These are phyloP conservation scores for Kurtzmaniella natalensis DNA, from an alignment of 1,139 yeast species.

Conservation along the genomic window DNA sequence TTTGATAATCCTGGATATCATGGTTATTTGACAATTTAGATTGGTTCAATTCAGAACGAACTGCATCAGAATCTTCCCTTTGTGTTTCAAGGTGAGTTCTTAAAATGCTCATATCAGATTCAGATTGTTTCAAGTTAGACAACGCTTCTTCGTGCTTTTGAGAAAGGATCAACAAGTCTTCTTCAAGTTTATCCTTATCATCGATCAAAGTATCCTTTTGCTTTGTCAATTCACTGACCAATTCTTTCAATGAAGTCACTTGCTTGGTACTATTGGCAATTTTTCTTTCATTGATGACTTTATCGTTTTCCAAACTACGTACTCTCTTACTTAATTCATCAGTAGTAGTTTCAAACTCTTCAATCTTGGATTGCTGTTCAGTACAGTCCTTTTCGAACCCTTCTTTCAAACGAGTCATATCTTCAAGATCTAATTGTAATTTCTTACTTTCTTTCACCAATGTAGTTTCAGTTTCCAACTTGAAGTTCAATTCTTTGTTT, in stretches of 20 bases:
- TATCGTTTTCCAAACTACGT: conserved; percentile 43
- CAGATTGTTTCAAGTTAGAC: conserved; percentile 27
- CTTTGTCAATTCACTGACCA: conserved; percentile 44
- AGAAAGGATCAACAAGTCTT: conserved; percentile 38
- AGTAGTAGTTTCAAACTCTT: conserved; percentile 40
- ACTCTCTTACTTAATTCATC: conserved; percentile 45
- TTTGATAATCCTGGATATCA: conserved; percentile 35
- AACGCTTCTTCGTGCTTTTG: conserved; percentile 42
- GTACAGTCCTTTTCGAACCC: conserved; percentile 51
- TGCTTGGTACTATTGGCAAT: conserved; percentile 49
- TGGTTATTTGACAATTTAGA: conserved; percentile 27
- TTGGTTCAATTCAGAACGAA: conserved; percentile 33
- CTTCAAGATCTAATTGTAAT: conserved; percentile 58
- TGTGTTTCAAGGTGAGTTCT: conserved; percentile 35
- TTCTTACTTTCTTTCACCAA: conserved; percentile 62
- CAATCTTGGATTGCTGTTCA: conserved; percentile 48
- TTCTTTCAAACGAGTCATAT: conserved; percentile 41
- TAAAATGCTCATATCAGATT: conserved; percentile 27
- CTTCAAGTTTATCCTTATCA: conserved; percentile 46
- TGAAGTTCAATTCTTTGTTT: conserved; percentile 52
- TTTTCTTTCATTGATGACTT: conserved; percentile 39
- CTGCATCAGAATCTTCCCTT: conserved; percentile 27
- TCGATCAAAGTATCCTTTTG: conserved; percentile 49
- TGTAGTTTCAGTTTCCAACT: conserved; percentile 60
- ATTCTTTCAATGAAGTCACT: conserved; percentile 45